Evolutionary conservation across 2,329 filamentous ascomycete genomes (phyloP), one percentile per base, ranked within the genome.

Genomic region (Alternaria conjuncta): DNA sequence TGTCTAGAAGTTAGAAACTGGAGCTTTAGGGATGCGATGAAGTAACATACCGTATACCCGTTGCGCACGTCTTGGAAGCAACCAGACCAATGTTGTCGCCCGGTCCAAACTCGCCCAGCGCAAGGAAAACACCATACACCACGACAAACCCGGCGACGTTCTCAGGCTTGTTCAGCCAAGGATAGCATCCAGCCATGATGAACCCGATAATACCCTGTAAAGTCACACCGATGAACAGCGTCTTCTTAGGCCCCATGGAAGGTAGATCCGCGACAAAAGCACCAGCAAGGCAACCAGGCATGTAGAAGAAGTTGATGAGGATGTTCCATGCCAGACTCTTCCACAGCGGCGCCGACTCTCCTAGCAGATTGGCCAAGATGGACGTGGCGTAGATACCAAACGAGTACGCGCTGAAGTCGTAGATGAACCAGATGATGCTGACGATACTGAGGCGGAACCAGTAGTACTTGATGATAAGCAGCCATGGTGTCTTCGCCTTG

Each of bases 51-150:
- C 79, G 87, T n/a, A 97, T 90, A 18, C 92, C 91, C 5, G 94
- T 97, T 0, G 94, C 93, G 72, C 90, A 94, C 2, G 92, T 94
- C 84, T 97, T 97, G 50, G 92, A 91, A 0, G 94, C 94, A 28
- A 96, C 80, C 0, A 97, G 86, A 3, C 94, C 94, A 70, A 97
- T 97, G 78, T 97, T 97, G 83, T 97, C 92, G 12, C 94, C 94
- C 0, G 94, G 93, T 0, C 94, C 94, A 44, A 96, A 81, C 78
- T 96, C 93, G 54, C 92, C 92, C 1, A 95, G 84, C 0, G 90
- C 87, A 1, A 93, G 83, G 82, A 96, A 96, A 67, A 96, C 85
- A 15, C 87, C 92, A 71, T 94, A 95, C 3, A 95, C 88, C 6
- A 94, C 90, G 2, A 92, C 90, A 70, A 96, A 96, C 0, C 85